Percentiles rank a stretch among this genome's conserved stretches.
These are phyloP conservation scores for Talaromyces sp. DNA, from an alignment of 2,329 filamentous ascomycete genomes.

Conservation along the genomic window DNA sequence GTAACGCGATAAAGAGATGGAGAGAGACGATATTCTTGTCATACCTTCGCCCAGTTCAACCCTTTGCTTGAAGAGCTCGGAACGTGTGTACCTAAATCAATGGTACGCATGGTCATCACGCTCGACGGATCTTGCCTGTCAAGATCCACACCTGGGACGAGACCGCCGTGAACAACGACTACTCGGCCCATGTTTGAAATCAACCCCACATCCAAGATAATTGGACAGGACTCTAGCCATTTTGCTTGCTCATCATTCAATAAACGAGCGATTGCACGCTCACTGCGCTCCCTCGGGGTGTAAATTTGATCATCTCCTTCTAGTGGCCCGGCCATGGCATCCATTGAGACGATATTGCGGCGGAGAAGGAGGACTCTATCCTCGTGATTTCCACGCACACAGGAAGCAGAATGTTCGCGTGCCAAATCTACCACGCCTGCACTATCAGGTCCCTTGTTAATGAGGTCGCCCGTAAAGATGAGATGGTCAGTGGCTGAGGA, in stretches of 20 bases:
- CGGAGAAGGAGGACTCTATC: slow-evolving; percentile 76
- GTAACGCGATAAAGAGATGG: slow-evolving; percentile 4
- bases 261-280: slow-evolving; percentile 59
- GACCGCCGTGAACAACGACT: slow-evolving; percentile 80
- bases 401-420: slow-evolving; percentile 72
- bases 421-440: slow-evolving; percentile 74
- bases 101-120: slow-evolving; percentile 89
- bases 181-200: slow-evolving; percentile 65
- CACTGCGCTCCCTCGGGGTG: slow-evolving; percentile 35
- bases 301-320: slow-evolving; percentile 33
- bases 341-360: slow-evolving; percentile 43
- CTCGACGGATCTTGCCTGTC: slow-evolving; percentile 74
- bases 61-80: slow-evolving; percentile 58
- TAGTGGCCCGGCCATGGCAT: slow-evolving; percentile 18
- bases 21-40: slow-evolving; percentile 6
- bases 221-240: slow-evolving; percentile 72
- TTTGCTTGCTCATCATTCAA: slow-evolving; percentile 62
- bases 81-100: slow-evolving; percentile 65
- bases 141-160: slow-evolving; percentile 74
- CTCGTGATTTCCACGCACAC: slow-evolving; percentile 91
- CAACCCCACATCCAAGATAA: slow-evolving; percentile 74
- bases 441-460: slow-evolving; percentile 87
- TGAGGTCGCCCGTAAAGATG: slow-evolving; percentile 74
- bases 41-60: slow-evolving; percentile 66
- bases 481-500: slow-evolving; percentile 67